Evolutionary conservation across 352 stramenopile species (phyloP).

Genomic region (Pythium insidiosum): DNA sequence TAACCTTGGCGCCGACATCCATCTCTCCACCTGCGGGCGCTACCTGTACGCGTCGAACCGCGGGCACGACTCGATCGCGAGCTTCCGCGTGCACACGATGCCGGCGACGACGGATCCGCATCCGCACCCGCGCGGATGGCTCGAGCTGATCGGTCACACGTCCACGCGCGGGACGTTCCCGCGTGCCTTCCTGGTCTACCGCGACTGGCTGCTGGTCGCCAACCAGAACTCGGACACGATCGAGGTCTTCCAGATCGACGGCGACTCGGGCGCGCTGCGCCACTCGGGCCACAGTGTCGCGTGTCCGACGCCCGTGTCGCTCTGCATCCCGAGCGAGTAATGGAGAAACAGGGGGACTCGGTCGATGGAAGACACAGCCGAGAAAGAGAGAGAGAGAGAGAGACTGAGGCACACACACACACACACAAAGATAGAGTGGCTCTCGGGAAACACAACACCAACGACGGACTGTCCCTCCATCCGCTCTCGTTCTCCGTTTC

Average conservation of each 20-base stretch:
- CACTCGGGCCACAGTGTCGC: constrained; percentile 21
- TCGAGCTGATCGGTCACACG: constrained; percentile 19
- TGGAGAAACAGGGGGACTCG: no score
- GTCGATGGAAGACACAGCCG: no score
- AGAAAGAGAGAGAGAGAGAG: no score
- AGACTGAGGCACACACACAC: no score
- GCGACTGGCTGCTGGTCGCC: constrained; percentile 23
- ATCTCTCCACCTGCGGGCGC: constrained; percentile 24
- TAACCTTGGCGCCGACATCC: constrained; percentile 23
- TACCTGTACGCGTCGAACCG: constrained; percentile 43
- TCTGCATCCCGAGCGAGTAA: no score
- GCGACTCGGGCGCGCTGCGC: constrained; percentile 17
- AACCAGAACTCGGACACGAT: constrained; percentile 47
- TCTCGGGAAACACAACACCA: no score
- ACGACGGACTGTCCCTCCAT: no score
- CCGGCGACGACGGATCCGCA: no score
- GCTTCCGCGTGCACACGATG: constrained; percentile 18
- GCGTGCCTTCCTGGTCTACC: constrained; percentile 26
- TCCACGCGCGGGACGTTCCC: constrained; percentile 23
- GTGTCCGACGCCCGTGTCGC: constrained; percentile 33
- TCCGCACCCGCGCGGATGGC: no score
- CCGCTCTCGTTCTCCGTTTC: no score
- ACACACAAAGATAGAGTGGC: no score
- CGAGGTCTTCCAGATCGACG: constrained; percentile 32
- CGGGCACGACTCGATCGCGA: constrained; percentile 29